phyloP scores from a whole-genome alignment of 1,284 basidiomycete genomes.

The Tetrapyrgos nigripes region DNA sequence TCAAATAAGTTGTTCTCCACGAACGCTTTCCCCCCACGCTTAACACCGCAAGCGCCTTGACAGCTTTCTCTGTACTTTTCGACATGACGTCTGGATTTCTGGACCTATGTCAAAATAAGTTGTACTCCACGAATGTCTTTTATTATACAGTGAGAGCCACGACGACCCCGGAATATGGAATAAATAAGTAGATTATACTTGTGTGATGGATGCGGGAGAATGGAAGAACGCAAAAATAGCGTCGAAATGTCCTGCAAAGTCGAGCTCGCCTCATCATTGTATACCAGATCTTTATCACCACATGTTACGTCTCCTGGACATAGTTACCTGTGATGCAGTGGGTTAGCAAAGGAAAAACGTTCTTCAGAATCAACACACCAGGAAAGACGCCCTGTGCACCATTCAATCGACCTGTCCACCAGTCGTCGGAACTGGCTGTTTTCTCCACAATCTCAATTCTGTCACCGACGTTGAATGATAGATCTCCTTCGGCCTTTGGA shows the following conservation, averaged over 20 bases:
- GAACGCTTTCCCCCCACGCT: background rate
- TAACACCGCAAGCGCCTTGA: too few relatives aligned
- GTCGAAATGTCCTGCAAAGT: background rate
- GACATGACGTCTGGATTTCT: background rate
- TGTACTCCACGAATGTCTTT: background rate
- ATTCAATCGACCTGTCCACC: constrained; percentile 95
- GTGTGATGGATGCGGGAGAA: background rate
- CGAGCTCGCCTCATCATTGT: background rate
- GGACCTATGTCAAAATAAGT: background rate
- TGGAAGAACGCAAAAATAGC: background rate
- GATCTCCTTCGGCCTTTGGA: constrained; percentile 87
- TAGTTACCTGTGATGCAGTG: constrained; percentile 49
- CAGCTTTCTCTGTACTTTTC: too few relatives aligned
- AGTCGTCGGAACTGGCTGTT: constrained; percentile 88
- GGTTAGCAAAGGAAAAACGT: background rate
- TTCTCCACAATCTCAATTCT: constrained; percentile 91
- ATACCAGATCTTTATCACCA: background rate
- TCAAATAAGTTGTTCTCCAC: background rate
- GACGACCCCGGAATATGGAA: background rate
- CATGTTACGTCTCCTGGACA: constrained; percentile 50
- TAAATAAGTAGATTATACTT: background rate
- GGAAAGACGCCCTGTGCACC: constrained; percentile 94
- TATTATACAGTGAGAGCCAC: background rate
- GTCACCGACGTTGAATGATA: constrained; percentile 93
- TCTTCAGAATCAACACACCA: constrained; percentile 47